Percentiles rank a stretch among this genome's conserved stretches.
phyloP scores from a whole-genome alignment of 768 basidiomycete genomes.

The Pleurotus cornucopiae region DNA sequence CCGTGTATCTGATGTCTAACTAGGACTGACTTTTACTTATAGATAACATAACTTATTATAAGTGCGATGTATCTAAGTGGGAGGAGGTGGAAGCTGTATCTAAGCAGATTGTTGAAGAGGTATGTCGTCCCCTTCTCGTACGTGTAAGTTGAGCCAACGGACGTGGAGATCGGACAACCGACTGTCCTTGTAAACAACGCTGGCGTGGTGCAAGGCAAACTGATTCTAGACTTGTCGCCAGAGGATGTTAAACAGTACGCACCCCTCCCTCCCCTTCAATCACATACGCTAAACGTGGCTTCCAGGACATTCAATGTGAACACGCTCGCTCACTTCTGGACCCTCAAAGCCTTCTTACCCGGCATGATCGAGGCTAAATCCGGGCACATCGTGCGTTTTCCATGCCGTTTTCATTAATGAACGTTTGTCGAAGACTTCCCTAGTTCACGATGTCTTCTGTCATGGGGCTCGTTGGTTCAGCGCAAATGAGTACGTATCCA shows the following conservation, averaged over 20 bases:
- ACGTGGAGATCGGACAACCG: constrained; percentile 71
- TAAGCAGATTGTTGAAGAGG: constrained; percentile 74
- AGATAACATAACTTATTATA: constrained; percentile 83
- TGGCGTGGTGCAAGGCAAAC: constrained; percentile 88
- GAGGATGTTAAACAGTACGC: constrained; percentile 77
- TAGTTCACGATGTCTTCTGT: constrained; percentile 80
- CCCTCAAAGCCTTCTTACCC: constrained; percentile 89
- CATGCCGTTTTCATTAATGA: constrained; percentile 3
- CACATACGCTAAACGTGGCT: too few relatives aligned
- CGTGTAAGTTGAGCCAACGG: background rate
- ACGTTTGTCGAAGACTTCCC: constrained; percentile 12
- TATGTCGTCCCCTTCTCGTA: constrained; percentile 18
- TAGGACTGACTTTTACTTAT: constrained; percentile 4
- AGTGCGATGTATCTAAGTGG: constrained; percentile 90
- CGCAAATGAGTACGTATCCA: constrained; percentile 66
- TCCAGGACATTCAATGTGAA: constrained; percentile 87
- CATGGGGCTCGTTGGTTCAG: constrained; percentile 65
- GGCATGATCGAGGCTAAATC: constrained; percentile 69
- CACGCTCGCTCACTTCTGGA: constrained; percentile 87
- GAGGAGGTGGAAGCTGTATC: constrained; percentile 78
- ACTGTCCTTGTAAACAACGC: constrained; percentile 95
- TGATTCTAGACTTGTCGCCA: constrained; percentile 72
- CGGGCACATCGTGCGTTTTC: constrained; percentile 78
- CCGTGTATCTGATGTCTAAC: background rate
- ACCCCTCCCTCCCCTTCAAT: background rate